These are phyloP conservation scores for Penicillium sp. DNA, from an alignment of 2,329 filamentous ascomycete species.

Conservation along the genomic window DNA sequence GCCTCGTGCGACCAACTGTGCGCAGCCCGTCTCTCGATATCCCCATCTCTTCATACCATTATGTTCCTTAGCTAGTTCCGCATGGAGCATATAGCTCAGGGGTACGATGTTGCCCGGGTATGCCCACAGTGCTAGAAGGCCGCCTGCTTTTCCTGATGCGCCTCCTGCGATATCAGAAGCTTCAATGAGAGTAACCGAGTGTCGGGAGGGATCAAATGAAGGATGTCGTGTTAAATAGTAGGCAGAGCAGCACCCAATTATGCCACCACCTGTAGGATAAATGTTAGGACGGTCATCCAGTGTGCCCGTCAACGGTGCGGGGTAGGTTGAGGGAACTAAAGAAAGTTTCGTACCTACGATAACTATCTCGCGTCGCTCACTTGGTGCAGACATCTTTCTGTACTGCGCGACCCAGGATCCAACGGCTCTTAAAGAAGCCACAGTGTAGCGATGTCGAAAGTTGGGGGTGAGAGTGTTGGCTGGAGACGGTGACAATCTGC, in stretches of 20 bases:
- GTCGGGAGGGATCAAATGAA: constrained; percentile 73
- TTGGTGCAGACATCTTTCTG: constrained; percentile 36
- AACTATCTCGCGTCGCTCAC: constrained; percentile 45
- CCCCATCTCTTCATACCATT: constrained; percentile 81
- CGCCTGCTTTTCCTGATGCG: constrained; percentile 93
- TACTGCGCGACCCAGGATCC: constrained; percentile 24
- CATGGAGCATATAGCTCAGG: constrained; percentile 82
- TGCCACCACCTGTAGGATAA: constrained; percentile 72
- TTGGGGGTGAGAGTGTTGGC: background rate
- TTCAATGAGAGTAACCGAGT: constrained; percentile 85
- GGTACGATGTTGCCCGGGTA: constrained; percentile 85
- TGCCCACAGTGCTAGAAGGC: constrained; percentile 87
- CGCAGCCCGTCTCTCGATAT: constrained; percentile 79
- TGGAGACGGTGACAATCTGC: constrained; percentile 3
- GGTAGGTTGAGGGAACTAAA: constrained; percentile 22
- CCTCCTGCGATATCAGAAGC: constrained; percentile 84
- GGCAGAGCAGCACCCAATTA: constrained; percentile 89
- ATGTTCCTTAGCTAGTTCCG: constrained; percentile 83
- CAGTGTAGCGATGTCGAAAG: constrained; percentile 16
- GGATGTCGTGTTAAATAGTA: constrained; percentile 90
- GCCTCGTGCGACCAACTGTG: constrained; percentile 62
- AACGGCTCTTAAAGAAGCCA: constrained; percentile 31
- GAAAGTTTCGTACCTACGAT: constrained; percentile 41
- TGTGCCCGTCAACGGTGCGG: constrained; percentile 25
- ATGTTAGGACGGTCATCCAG: constrained; percentile 18